Base-by-base conservation (phyloP, 176 grass and related monocot species). In the Luzula sylvatica region DNA sequence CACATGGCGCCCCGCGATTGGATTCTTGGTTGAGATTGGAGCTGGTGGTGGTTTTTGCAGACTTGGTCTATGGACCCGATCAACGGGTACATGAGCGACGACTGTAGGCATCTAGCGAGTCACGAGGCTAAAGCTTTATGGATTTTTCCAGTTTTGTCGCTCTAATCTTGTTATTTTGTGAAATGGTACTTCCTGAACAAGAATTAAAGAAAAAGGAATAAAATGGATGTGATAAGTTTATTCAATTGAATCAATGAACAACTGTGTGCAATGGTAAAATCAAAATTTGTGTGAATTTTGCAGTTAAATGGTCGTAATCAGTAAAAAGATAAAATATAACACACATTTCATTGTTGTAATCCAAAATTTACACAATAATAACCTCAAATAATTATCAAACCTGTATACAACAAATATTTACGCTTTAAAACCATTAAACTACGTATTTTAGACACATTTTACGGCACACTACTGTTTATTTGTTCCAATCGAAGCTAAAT, bases 21-120 rank as follows among this genome's bases (percentile, higher is more conserved):
- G 35, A 8, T 67, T 67, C 41, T 53, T 75, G 5, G 51, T 20
- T 20, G 71, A 47, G 51, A 38, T 11, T 35, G 52, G 52, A 43
- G 30, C 24, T 21, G 72, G 51, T 40, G 61, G 71, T 42, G 51
- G 71, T 28, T 52, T 52, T 20, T 46, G 51, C 20, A n/a, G 18
- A 45, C 50, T 52, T 20, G 54, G 71, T 56, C 50, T 52, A 7
- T 65, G 47, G 25, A 65, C 15, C 11, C 39, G 41, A 7, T 55
- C 47, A 40, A 55, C 30, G 23, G 49, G 19, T 44, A 61, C 40
- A 58, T 29, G 14, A 35, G 60, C 29, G 30, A 47, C 46, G 15
- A n/a, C n/a, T n/a, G 60, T 64, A 48, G 60, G 60, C 60, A 64
- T 64, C 30, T 11, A 2, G 2, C 19, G 19, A 16, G 3, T 0